Base-by-base conservation (phyloP, 225 moss, liverwort and hornwort species). In the Sphagnum tenellum region DNA sequence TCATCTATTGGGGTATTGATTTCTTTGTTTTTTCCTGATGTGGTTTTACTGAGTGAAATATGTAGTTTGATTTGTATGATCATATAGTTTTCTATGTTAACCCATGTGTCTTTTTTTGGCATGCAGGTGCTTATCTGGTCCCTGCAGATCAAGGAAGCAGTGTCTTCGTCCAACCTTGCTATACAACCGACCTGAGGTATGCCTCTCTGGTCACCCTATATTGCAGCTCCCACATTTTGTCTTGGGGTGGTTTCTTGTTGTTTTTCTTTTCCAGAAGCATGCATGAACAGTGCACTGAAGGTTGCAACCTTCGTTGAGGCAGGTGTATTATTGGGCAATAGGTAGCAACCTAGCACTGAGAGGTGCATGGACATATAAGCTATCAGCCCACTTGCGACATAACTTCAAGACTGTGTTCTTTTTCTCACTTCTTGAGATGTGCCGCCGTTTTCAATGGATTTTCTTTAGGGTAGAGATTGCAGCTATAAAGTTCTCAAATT, bases 251-350 rank as follows among this genome's bases (percentile, higher is more conserved):
- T 3, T 67, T 14, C 44, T 49, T 50, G 58, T 12, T 12, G 48
- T 49, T 69, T 8, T 58, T 7, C 11, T 12, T 68, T 60, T 29
- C 29, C 29, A 29, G 29, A 68, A 70, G 56, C 66, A 44, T 64
- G 62, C 60, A 66, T 72, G 45, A 9, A 51, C 12, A 66, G 49
- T 29, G 29, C 29, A 29, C 29, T 29, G 29, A 29, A 29, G 29
- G 29, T 29, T 29, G 29, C 29, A 29, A 29, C 29, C 29, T 29
- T 29, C 29, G 29, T 29, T 29, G 29, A 50, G 54, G 52, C 88
- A 95, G 92, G 88, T 92, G 52, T 92, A 95, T 73, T 89, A 84
- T 68, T 95, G 95, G 89, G 89, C 89, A 55, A 89, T 95, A 66
- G 80, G 72, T 64, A 95, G 88, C 78, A 92, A 95, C 74, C 66